These are phyloP conservation scores for Euphorbia tirucalli DNA, from an alignment of 345 rosid species.

Conservation along the genomic window DNA sequence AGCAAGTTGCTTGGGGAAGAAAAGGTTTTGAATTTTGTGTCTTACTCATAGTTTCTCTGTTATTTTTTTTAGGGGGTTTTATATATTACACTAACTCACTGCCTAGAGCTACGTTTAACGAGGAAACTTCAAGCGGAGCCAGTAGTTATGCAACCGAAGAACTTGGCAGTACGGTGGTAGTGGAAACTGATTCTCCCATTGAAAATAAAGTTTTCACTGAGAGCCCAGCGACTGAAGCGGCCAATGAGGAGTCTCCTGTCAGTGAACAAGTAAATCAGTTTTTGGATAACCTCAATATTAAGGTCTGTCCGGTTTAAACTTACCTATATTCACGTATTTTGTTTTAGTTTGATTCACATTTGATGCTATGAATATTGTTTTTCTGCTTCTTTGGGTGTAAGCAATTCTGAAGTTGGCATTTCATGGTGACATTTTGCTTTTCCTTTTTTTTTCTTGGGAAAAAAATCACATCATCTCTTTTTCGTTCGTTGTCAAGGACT, in stretches of 20 bases:
- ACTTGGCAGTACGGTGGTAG: conserved; percentile 22
- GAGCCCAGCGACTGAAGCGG: conserved; percentile 19
- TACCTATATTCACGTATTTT: not conserved
- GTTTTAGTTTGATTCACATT: not conserved
- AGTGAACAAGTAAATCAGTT: conserved; percentile 42
- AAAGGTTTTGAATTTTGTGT: not conserved
- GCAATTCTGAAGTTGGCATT: no score
- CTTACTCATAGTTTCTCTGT: not conserved
- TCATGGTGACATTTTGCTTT: no score
- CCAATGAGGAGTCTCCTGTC: conserved; percentile 32
- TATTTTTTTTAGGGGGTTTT: conserved; percentile 23
- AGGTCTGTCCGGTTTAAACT: conserved; percentile 40
- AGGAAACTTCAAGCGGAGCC: conserved; percentile 41
- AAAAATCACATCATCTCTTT: no score
- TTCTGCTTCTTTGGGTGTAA: no score
- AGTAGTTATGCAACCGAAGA: conserved; percentile 41
- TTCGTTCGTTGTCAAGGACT: not conserved
- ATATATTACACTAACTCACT: conserved; percentile 20
- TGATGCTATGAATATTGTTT: not conserved
- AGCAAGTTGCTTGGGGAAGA: no score
- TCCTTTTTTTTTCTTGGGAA: no score
- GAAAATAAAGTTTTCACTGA: conserved; percentile 30
- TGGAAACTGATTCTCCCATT: conserved; percentile 36
- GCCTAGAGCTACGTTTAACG: conserved; percentile 49
- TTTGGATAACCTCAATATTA: conserved; percentile 45